These are phyloP conservation scores for Puccinellia tenuiflora DNA, from an alignment of 176 grass and related monocot genomes.

Conservation along the genomic window DNA sequence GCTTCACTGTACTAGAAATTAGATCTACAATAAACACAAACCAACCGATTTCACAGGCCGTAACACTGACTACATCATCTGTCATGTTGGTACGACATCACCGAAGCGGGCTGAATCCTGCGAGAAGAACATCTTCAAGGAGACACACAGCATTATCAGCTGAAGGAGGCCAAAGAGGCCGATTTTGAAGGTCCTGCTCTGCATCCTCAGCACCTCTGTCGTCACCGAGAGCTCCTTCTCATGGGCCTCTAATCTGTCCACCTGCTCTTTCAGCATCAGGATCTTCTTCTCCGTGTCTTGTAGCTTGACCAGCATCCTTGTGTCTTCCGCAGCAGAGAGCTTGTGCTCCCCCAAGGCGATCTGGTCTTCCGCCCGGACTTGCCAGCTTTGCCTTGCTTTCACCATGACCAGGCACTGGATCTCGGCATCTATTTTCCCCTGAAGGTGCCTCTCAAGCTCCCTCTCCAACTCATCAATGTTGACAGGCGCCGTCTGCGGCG, in stretches of 20 bases:
- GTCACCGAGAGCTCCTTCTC: constrained; percentile 37
- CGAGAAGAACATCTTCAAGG: constrained; percentile 40
- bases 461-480: constrained; percentile 36
- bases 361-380: constrained; percentile 41
- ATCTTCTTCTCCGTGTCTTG: constrained; percentile 41
- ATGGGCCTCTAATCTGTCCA: constrained; percentile 35
- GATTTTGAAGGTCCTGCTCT: constrained; percentile 44
- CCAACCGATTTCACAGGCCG: background rate
- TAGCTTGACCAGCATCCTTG: constrained; percentile 11
- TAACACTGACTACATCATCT: background rate
- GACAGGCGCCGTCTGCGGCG: background rate
- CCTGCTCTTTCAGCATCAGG: constrained; percentile 35
- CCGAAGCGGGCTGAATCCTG: constrained; percentile 8
- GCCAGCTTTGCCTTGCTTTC: constrained; percentile 47
- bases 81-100: constrained; percentile 51
- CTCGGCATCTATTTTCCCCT: constrained; percentile 54
- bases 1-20: background rate
- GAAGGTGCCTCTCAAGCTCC: constrained; percentile 50
- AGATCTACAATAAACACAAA: background rate
- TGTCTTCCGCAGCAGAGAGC: background rate
- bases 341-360: constrained; percentile 49
- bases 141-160: constrained; percentile 42
- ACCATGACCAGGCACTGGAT: constrained; percentile 46
- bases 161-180: constrained; percentile 52
- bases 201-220: constrained; percentile 44